Conservation (phyloP, 352 stramenopile genomes). For the Phytophthora uliginosa region DNA sequence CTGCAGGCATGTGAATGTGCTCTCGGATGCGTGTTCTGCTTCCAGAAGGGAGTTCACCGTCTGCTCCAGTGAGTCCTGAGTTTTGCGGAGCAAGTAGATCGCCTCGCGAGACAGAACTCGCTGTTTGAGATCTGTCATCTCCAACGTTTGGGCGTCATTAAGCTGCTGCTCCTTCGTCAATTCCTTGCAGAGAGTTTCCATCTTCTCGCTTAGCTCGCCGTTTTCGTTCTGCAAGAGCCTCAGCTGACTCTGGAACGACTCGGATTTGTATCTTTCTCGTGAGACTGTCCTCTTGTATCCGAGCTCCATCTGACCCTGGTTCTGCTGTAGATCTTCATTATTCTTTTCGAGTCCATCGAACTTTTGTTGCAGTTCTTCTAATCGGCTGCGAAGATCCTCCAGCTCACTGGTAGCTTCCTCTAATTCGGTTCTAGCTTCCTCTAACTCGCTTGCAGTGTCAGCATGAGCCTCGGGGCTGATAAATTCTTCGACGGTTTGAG, state of each 20-base stretch:
- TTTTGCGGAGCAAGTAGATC: constrained; percentile 62
- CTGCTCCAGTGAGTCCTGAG: constrained; percentile 74
- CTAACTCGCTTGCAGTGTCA: constrained; percentile 17
- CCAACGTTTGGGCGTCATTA: constrained; percentile 41
- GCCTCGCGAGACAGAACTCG: constrained; percentile 61
- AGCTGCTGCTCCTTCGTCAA: constrained; percentile 57
- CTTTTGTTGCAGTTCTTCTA: constrained; percentile 41
- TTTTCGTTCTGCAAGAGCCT: constrained; percentile 79
- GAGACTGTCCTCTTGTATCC: constrained; percentile 71
- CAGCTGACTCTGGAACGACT: constrained; percentile 79
- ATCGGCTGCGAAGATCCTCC: constrained; percentile 27
- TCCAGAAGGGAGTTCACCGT: constrained; percentile 76
- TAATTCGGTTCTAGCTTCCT: constrained; percentile 15
- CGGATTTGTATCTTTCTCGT: constrained; percentile 78
- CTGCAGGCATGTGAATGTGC: constrained; percentile 79
- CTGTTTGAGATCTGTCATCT: constrained; percentile 59
- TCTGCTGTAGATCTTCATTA: constrained; percentile 40
- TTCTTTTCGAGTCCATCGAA: constrained; percentile 44
- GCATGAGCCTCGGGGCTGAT: constrained; percentile 18
- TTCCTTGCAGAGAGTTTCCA: constrained; percentile 51
- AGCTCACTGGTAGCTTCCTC: constrained; percentile 22
- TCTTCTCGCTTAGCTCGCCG: constrained; percentile 48
- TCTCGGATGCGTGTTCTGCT: constrained; percentile 77
- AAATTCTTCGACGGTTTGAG: constrained; percentile 22
- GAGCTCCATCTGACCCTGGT: constrained; percentile 28